A percentile compares a stretch with the other conserved stretches of the same genome.
Conservation (phyloP, 805 yeast genomes). For the Priceomyces castillae region DNA sequence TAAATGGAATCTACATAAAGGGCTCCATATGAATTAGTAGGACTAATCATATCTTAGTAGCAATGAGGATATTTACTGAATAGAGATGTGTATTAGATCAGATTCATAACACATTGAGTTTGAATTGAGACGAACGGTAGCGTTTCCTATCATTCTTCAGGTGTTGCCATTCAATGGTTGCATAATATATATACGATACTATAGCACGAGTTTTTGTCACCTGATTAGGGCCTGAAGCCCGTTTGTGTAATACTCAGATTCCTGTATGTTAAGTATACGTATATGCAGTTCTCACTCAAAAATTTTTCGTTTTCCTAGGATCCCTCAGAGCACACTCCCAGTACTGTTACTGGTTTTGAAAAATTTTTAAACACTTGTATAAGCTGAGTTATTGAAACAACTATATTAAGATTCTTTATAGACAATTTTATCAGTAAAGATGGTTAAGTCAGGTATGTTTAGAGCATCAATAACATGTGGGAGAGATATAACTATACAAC, state of each 20-base stretch:
- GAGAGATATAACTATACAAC: no score
- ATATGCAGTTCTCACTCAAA: neutral
- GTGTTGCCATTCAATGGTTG: no score
- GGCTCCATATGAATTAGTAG: no score
- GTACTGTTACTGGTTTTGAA: conserved; percentile 1
- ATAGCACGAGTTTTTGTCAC: neutral
- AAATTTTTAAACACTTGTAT: conserved; percentile 1
- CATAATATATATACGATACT: no score
- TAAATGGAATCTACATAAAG: no score
- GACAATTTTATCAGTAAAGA: conserved; percentile 25
- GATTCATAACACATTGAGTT: no score
- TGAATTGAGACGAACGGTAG: no score
- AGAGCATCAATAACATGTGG: neutral
- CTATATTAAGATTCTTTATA: neutral
- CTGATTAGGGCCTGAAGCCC: conserved; percentile 1
- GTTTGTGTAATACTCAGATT: neutral
- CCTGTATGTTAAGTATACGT: neutral
- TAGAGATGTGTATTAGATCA: no score
- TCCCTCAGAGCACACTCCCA: conserved; percentile 1
- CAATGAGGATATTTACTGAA: no score
- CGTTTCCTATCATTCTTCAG: no score
- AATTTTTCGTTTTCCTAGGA: neutral
- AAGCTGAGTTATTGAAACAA: neutral
- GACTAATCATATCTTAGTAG: no score
- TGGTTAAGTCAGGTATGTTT: conserved; percentile 69